Percentiles rank a stretch among this genome's conserved stretches.
phyloP scores from a whole-genome alignment of 2,329 filamentous ascomycete genomes.

The Stagonosporopsis rhizophila region DNA sequence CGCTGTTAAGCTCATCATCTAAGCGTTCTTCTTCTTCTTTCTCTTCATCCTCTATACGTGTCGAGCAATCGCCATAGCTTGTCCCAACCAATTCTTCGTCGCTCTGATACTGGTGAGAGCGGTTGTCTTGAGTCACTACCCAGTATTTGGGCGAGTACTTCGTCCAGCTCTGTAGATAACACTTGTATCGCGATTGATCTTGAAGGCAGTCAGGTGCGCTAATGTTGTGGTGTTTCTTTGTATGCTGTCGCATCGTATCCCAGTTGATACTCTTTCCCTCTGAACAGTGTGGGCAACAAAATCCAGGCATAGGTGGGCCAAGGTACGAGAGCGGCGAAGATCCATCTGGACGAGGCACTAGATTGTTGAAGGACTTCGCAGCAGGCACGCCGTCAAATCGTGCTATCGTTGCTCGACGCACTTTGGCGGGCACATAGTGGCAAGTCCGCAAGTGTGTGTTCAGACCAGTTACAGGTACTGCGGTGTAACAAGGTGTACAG shows the following conservation, averaged over 20 bases:
- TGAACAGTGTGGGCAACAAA: not conserved
- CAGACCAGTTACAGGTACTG: too few relatives aligned
- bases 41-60: slow-evolving; percentile 6
- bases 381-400: too few relatives aligned
- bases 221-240: slow-evolving; percentile 16
- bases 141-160: slow-evolving; percentile 18
- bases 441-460: too few relatives aligned
- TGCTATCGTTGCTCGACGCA: too few relatives aligned
- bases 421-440: too few relatives aligned
- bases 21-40: slow-evolving; percentile 16
- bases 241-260: slow-evolving; percentile 11
- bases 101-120: slow-evolving; percentile 1
- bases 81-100: not conserved
- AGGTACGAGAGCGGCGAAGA: too few relatives aligned
- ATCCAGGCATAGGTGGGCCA: too few relatives aligned
- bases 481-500: too few relatives aligned
- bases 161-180: slow-evolving; percentile 18
- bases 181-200: slow-evolving; percentile 12
- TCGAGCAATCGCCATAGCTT: slow-evolving; percentile 8
- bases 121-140: slow-evolving; percentile 7
- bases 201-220: slow-evolving; percentile 9
- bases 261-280: slow-evolving; percentile 15
- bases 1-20: not conserved
- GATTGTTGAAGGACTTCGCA: too few relatives aligned
- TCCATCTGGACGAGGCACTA: too few relatives aligned